Conservation (phyloP, 106 monocot genomes). For the Phalaenopsis equestris region DNA sequence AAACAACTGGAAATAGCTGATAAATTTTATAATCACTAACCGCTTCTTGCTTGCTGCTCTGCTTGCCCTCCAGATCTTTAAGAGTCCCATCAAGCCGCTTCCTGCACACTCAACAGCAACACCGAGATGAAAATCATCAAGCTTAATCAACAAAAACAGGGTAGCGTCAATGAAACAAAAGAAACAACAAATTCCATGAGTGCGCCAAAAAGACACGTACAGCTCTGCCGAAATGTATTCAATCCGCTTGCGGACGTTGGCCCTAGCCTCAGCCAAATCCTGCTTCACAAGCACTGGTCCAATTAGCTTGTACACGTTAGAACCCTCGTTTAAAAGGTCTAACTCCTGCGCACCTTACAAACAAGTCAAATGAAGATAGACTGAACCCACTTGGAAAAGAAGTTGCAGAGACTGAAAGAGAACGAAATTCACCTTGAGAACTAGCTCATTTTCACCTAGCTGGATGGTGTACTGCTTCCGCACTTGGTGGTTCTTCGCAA, state of each 20-base stretch:
- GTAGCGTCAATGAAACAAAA: conserved; percentile 1
- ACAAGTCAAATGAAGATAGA: neutral
- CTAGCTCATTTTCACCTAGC: conserved; percentile 96
- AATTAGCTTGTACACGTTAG: conserved; percentile 91
- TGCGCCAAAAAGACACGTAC: conserved; percentile 21
- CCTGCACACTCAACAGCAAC: conserved; percentile 22
- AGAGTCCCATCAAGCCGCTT: conserved; percentile 71
- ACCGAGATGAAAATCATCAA: neutral
- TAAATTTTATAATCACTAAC: conserved; percentile 24
- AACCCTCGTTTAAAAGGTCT: conserved; percentile 58
- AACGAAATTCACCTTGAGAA: conserved; percentile 44
- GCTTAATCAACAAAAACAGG: conserved; percentile 1
- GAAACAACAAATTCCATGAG: neutral
- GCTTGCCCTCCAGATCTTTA: conserved; percentile 76
- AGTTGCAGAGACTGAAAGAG: neutral
- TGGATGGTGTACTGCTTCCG: conserved; percentile 97
- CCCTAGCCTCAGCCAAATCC: conserved; percentile 88
- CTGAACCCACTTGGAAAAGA: neutral
- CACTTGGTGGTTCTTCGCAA: conserved; percentile 90
- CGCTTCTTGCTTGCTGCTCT: conserved; percentile 74
- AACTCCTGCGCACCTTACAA: conserved; percentile 37
- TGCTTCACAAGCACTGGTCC: conserved; percentile 94
- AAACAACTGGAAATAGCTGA: neutral
- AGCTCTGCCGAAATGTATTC: conserved; percentile 88
- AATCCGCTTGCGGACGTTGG: conserved; percentile 82